These are phyloP conservation scores for Daldinia eschscholtzii DNA, from an alignment of 2,329 filamentous ascomycete genomes.

Conservation along the genomic window DNA sequence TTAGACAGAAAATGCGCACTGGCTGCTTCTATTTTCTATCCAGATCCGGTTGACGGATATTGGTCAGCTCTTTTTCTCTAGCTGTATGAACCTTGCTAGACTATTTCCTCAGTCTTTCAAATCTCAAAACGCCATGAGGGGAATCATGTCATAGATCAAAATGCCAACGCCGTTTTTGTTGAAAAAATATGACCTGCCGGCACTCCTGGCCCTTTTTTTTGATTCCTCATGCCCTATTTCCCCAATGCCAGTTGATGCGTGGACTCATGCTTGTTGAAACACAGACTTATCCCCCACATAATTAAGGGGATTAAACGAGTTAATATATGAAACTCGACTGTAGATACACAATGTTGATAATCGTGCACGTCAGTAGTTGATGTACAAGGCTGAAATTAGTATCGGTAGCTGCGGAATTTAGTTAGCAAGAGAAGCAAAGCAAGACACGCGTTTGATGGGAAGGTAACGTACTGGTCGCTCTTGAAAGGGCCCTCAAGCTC, in stretches of 20 bases:
- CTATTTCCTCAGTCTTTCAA: constrained; percentile 44
- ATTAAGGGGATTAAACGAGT: constrained; percentile 22
- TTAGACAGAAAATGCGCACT: constrained; percentile 36
- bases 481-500: constrained; percentile 93
- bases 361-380: constrained; percentile 39
- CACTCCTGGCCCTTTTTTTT: constrained; percentile 49
- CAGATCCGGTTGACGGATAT: constrained; percentile 53
- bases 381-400: constrained; percentile 64
- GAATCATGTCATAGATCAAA: constrained; percentile 56
- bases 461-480: constrained; percentile 80
- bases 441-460: background rate
- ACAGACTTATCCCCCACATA: constrained; percentile 32
- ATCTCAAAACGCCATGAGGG: constrained; percentile 55
- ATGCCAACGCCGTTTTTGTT: constrained; percentile 56
- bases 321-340: constrained; percentile 22
- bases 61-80: constrained; percentile 36
- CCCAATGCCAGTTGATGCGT: constrained; percentile 50
- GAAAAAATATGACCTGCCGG: constrained; percentile 54
- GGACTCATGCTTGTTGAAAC: constrained; percentile 54
- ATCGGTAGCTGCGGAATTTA: constrained; percentile 67
- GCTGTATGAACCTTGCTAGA: constrained; percentile 34
- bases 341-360: constrained; percentile 30
- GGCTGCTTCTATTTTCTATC: constrained; percentile 46
- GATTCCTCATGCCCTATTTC: constrained; percentile 48
- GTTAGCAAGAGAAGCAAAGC: constrained; percentile 48